phyloP scores from a whole-genome alignment of 2,329 filamentous ascomycete species.

The Talaromyces sp. region DNA sequence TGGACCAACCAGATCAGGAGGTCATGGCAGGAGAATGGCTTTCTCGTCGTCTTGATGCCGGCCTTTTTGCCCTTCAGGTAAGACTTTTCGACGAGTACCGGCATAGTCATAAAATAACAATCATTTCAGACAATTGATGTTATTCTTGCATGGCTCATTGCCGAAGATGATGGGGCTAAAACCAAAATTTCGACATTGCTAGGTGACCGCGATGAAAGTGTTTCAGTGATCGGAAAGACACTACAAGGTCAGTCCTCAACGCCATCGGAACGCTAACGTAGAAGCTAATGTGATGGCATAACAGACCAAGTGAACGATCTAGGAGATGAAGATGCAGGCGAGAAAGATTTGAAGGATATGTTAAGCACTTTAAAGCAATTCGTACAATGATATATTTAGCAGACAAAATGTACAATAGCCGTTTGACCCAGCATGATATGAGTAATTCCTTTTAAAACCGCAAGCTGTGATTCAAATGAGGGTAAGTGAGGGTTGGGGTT shows the following conservation, averaged over 20 bases:
- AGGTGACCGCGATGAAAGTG: constrained; percentile 62
- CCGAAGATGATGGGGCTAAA: constrained; percentile 76
- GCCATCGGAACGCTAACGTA: constrained; percentile 16
- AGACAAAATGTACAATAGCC: constrained; percentile 2
- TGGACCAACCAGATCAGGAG: constrained; percentile 58
- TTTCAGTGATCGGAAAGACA: constrained; percentile 62
- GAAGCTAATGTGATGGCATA: background rate
- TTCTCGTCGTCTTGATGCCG: constrained; percentile 72
- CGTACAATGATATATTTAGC: constrained; percentile 23
- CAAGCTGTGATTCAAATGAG: background rate
- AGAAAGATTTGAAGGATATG: constrained; percentile 60
- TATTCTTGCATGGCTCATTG: constrained; percentile 82
- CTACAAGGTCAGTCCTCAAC: constrained; percentile 53
- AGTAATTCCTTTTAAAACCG: background rate
- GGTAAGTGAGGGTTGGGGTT: background rate
- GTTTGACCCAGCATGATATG: background rate
- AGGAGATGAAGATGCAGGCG: constrained; percentile 52
- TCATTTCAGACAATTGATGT: constrained; percentile 64
- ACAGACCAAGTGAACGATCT: constrained; percentile 61
- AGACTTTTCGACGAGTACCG: background rate
- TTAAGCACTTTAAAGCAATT: constrained; percentile 54
- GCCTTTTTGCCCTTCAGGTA: constrained; percentile 73
- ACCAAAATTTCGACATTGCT: constrained; percentile 61
- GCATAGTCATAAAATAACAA: constrained; percentile 1
- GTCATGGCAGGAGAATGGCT: constrained; percentile 68